Base-by-base conservation (phyloP, 495 filamentous ascomycete species). In the Pyrenopolyporus hunteri region DNA sequence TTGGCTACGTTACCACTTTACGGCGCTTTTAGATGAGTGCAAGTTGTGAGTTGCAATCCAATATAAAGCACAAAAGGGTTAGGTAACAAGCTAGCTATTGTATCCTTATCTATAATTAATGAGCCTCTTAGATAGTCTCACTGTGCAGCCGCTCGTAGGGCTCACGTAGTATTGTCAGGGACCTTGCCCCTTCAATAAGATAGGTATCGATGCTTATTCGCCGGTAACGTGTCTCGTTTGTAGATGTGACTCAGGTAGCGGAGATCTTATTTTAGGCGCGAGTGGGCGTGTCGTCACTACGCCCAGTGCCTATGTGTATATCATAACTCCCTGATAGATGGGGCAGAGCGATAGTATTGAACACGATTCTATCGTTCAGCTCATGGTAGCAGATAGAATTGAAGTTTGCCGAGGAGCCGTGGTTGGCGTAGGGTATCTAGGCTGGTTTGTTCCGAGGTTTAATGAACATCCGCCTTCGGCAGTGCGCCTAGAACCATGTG, bases 211-310 rank as follows among this genome's bases (percentile, higher is more conserved):
- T 19, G 17, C 44, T 47, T 51, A 61, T 66, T 66, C 57, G 63
- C 40, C 20, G 51, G 63, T 66, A 57, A 66, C 57, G 53, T 13
- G 17, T 31, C 40, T 29, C 13, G 42, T 59, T 61, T 66, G 43
- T 29, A 47, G 8, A 13, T 36, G 63, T 66, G 57, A 66, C 57
- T 48, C 16, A 31, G 35, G 16, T 53, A 44, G 46, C 22, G 37
- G 7, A 57, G n/a, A 53, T 29, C 17, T 7, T 26, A 61, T 66
- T 66, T n/a, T 57, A 61, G 57, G 63, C 56, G 39, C 44, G 50
- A 59, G 35, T 40, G 10, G 20, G 9, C 17, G 31, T 43, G 22
- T 33, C 25, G 37, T 9, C n/a, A 20, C 19, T 55, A 54, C 44
- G 10, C 22, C 42, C n/a, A 37, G 10, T 1, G 25, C 7, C 11